phyloP scores from a whole-genome alignment of 768 basidiomycete genomes.

The Naganishia vaughanmartiniae region DNA sequence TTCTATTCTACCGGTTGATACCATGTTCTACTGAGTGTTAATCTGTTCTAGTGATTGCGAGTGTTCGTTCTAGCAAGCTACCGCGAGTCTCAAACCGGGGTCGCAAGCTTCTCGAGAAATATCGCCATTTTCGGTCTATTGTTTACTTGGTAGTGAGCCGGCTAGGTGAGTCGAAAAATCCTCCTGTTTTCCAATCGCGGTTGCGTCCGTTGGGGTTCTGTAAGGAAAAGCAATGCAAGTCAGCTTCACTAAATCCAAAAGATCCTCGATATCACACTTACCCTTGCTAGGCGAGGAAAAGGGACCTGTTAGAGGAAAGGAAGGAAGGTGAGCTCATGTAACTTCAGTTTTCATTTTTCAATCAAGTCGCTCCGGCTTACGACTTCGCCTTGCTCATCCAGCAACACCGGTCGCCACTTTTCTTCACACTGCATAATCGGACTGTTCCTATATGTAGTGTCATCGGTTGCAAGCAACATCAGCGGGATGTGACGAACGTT shows the following conservation, averaged over 20 bases:
- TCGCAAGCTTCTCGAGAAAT: neutral
- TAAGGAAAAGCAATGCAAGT: neutral
- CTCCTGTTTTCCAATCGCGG: neutral
- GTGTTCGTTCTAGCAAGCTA: neutral
- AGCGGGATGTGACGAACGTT: neutral
- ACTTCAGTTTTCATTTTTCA: neutral
- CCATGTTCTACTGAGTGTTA: neutral
- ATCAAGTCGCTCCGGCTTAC: neutral
- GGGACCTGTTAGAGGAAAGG: neutral
- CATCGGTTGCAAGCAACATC: neutral
- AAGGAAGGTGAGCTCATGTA: neutral
- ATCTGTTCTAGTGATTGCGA: neutral
- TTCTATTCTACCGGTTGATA: neutral
- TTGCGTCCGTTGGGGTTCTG: neutral
- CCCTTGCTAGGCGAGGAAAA: slow-evolving; percentile 1
- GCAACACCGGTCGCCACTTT: slow-evolving; percentile 20
- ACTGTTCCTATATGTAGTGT: neutral
- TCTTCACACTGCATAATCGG: slow-evolving; percentile 5
- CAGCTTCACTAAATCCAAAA: neutral
- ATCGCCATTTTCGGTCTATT: neutral
- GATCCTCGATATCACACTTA: neutral
- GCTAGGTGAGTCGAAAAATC: neutral
- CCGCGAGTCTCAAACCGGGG: neutral
- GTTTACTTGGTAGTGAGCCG: neutral
- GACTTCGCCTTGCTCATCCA: slow-evolving; percentile 18